Evolutionary conservation across 345 rosid species (phyloP).

Genomic region (Lumnitzera racemosa): DNA sequence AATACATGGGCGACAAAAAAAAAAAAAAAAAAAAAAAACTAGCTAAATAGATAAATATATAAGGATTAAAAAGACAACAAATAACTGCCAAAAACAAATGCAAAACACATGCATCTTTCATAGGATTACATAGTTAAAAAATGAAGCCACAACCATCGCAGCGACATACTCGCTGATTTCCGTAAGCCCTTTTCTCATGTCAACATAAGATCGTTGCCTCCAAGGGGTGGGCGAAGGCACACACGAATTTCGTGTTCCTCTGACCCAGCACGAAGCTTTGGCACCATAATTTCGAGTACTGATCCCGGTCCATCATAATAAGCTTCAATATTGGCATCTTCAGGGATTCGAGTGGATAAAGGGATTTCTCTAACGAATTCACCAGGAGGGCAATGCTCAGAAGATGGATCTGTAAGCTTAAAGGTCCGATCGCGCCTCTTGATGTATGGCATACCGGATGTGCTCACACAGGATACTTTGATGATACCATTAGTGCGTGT

Average conservation of each 20-base stretch:
- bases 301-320: conserved; percentile 85
- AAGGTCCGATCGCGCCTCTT: conserved; percentile 85
- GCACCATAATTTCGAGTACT: conserved; percentile 89
- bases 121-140: too few relatives aligned
- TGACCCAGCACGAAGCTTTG: conserved; percentile 68
- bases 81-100: too few relatives aligned
- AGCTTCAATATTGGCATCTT: conserved; percentile 92
- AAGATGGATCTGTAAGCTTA: conserved; percentile 80
- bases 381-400: conserved; percentile 99
- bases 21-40: too few relatives aligned
- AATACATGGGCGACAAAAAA: too few relatives aligned
- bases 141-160: too few relatives aligned
- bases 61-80: too few relatives aligned
- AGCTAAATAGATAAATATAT: too few relatives aligned
- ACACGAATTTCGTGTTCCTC: conserved; percentile 98
- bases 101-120: too few relatives aligned
- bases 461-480: conserved; percentile 81
- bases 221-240: conserved; percentile 76
- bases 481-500: conserved; percentile 71
- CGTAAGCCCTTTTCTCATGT: conserved; percentile 29
- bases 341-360: conserved; percentile 78
- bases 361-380: conserved; percentile 90
- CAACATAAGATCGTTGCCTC: conserved; percentile 66
- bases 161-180: too few relatives aligned
- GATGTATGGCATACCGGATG: conserved; percentile 65